Base-by-base conservation (phyloP, 495 filamentous ascomycete species). In the Penicillium odoratum region DNA sequence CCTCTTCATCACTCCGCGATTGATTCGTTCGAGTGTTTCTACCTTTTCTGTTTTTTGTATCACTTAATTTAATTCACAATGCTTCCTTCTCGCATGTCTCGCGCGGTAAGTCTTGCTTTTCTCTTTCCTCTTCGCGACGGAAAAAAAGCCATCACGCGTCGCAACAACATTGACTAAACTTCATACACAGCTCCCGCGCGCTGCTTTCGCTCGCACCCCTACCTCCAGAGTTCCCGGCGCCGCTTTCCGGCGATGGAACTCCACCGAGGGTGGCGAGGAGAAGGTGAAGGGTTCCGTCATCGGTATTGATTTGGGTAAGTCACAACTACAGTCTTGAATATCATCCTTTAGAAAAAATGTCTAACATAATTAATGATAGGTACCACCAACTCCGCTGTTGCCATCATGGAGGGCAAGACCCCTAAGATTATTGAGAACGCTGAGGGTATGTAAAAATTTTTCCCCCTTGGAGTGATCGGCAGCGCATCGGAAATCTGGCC, bases 311-410 rank as follows among this genome's bases (percentile, higher is more conserved):
- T 81, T 98, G 68, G 94, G 94, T 93, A 85, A 74, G 89, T 84
- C 55, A 44, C 15, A 2, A 34, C 3, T 7, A 7, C 13, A 31
- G 18, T 34, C 9, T 13, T 8, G n/a, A 3, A 30, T 59, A 58
- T 59, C 33, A 36, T 48, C 15, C 25, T 21, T 10, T 31, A n/a
- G 30, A 38, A 21, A 49, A 44, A 28, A 2, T 13, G 40, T 36
- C 64, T 59, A 57, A 64, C 62, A 74, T 73, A 69, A 66, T 58
- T 50, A 2, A 21, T 11, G 25, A 30, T 56, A 94, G 90, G 91
- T 67, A 98, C 94, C 71, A 98, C 94, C 63, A 98, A 98, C 85
- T 98, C 94, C 34, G 94, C 94, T 48, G 94, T 98, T 53, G 93
- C 92, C 65, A 79, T 98, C 51, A 97, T 98, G 91, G 94, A 98